phyloP scores from a whole-genome alignment of 768 basidiomycete species.

The Tulasnella sp. region DNA sequence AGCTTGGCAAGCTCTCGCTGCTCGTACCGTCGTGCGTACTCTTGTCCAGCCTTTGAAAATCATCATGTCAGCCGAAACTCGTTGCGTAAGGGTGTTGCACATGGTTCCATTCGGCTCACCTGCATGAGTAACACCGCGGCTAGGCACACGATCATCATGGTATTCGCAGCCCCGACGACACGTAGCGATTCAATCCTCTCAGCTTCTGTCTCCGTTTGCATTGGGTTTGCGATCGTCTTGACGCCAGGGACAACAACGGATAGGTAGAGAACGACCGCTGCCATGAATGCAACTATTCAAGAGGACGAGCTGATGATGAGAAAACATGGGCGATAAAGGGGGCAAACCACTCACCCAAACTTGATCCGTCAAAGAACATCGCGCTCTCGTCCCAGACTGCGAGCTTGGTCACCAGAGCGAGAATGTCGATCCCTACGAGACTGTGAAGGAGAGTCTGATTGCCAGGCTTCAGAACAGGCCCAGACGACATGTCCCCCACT shows the following conservation, averaged over 20 bases:
- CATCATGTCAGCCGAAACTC: constrained; percentile 1
- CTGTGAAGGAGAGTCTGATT: constrained; percentile 78
- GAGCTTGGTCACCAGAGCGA: constrained; percentile 73
- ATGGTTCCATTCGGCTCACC: constrained; percentile 45
- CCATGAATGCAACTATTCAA: constrained; percentile 62
- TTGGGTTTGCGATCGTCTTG: constrained; percentile 66
- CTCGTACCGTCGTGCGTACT: constrained; percentile 68
- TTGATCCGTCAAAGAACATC: constrained; percentile 90
- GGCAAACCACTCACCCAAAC: constrained; percentile 56
- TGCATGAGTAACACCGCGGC: constrained; percentile 64
- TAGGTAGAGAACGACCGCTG: constrained; percentile 73
- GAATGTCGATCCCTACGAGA: constrained; percentile 71
- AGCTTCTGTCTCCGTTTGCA: constrained; percentile 50
- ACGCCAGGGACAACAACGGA: constrained; percentile 75
- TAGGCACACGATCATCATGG: constrained; percentile 69
- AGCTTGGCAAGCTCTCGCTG: constrained; percentile 41
- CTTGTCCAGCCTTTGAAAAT: constrained; percentile 68
- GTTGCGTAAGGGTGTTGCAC: constrained; percentile 8
- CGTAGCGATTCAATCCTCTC: constrained; percentile 76
- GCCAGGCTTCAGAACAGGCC: background rate
- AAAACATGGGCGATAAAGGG: constrained; percentile 1
- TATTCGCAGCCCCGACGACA: constrained; percentile 80
- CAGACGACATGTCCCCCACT: background rate
- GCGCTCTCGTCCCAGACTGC: constrained; percentile 89
- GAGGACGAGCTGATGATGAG: background rate